These are phyloP conservation scores for Microstegium vimineum DNA, from an alignment of 176 grass and related monocot species.

Conservation along the genomic window DNA sequence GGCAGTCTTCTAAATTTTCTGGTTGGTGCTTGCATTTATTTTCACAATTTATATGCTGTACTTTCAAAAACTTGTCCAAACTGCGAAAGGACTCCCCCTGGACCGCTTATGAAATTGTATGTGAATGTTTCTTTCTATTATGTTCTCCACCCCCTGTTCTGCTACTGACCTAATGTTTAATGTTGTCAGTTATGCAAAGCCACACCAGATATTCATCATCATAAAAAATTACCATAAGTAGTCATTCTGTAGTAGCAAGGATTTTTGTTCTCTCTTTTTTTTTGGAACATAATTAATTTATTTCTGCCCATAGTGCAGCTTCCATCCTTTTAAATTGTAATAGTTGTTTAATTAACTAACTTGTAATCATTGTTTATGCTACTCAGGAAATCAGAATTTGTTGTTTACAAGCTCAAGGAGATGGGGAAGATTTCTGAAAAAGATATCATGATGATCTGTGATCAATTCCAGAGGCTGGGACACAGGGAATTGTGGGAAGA, in stretches of 20 bases:
- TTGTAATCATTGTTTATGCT: neutral
- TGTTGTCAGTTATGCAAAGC: neutral
- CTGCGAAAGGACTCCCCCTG: neutral
- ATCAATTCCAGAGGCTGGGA: conserved; percentile 90
- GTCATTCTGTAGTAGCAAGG: neutral
- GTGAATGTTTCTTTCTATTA: neutral
- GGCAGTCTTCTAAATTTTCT: neutral
- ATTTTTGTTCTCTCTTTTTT: neutral
- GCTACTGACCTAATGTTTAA: no score
- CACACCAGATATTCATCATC: neutral
- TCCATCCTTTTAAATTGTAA: neutral
- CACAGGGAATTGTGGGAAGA: conserved; percentile 74
- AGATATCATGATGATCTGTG: conserved; percentile 65
- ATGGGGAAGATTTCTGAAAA: conserved; percentile 87
- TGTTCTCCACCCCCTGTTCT: no score
- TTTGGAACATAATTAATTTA: neutral
- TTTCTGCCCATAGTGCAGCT: neutral
- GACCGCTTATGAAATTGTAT: neutral
- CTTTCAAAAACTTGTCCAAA: neutral
- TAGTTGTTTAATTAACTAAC: neutral
- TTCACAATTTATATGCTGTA: neutral
- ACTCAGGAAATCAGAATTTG: conserved; percentile 93
- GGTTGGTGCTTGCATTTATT: neutral
- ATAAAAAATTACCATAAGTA: neutral
- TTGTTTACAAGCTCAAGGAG: conserved; percentile 89